phyloP scores from a whole-genome alignment of 1,139 yeast species.

The Pichia sp. region DNA sequence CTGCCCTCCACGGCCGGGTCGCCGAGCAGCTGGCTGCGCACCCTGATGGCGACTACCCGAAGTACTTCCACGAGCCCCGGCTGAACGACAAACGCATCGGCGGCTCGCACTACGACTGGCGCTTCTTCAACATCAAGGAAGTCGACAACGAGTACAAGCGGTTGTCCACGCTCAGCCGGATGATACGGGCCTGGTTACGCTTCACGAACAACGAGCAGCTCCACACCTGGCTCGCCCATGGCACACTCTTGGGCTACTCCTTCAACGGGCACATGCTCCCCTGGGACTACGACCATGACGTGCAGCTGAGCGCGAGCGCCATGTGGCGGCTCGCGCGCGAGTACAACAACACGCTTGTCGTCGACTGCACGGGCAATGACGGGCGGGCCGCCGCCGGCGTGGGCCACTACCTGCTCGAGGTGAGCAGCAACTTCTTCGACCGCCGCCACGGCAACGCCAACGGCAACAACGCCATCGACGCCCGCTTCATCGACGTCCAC shows the following conservation, averaged over 20 bases:
- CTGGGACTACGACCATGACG: conserved; percentile 61
- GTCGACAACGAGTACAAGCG: conserved; percentile 35
- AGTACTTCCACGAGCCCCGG: conserved; percentile 36
- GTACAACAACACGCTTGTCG: conserved; percentile 44
- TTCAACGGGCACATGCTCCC: conserved; percentile 56
- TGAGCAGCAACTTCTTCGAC: conserved; percentile 38
- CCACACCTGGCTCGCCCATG: conserved; percentile 57
- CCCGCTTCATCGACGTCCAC: conserved; percentile 51
- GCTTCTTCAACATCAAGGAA: conserved; percentile 38
- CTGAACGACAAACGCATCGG: conserved; percentile 16
- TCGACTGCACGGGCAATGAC: conserved; percentile 33
- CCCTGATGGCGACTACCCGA: conserved; percentile 19
- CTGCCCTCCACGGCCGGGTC: conserved; percentile 15
- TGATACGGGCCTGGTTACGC: conserved; percentile 48
- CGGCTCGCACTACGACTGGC: conserved; percentile 37
- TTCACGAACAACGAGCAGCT: conserved; percentile 39
- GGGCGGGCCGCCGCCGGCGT: conserved; percentile 27
- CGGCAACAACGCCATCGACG: conserved; percentile 52
- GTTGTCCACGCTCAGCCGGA: conserved; percentile 38
- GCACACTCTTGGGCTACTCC: conserved; percentile 54
- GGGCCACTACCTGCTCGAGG: conserved; percentile 46
- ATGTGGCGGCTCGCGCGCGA: conserved; percentile 37
- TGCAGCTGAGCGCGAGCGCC: conserved; percentile 45
- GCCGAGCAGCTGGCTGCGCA: conserved; percentile 1
- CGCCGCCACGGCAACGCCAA: conserved; percentile 32